These are phyloP conservation scores for Verticillium dahliae DNA, from an alignment of 2,329 filamentous ascomycete genomes.

Conservation along the genomic window DNA sequence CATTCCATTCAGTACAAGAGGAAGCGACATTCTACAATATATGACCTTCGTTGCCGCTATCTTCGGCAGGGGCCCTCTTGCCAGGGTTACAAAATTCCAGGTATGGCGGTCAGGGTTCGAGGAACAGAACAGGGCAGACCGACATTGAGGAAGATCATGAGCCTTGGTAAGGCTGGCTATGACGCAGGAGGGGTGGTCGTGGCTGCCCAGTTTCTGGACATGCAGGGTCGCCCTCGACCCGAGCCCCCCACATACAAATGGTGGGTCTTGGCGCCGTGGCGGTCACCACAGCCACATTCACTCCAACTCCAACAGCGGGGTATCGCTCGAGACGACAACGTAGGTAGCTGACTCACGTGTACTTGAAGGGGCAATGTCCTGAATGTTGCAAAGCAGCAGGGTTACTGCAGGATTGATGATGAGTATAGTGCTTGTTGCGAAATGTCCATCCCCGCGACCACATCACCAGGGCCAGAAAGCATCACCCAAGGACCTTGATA, in stretches of 20 bases:
- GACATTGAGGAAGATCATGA: not conserved
- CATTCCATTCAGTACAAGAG: not conserved
- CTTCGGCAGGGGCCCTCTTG: not conserved
- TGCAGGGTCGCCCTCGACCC: not conserved
- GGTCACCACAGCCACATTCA: not conserved
- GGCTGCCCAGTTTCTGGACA: slow-evolving; percentile 1
- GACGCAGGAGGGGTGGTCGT: slow-evolving; percentile 9
- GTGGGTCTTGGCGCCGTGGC: not conserved
- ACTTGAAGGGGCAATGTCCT: not conserved
- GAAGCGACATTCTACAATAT: not conserved
- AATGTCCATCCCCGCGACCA: not conserved
- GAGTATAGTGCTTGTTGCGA: not conserved
- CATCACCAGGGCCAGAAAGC: not conserved
- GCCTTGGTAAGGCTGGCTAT: not conserved
- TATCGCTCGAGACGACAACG: too few relatives aligned
- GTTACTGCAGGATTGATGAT: not conserved
- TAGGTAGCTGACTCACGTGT: too few relatives aligned
- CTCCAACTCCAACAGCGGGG: not conserved
- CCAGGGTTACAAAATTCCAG: not conserved
- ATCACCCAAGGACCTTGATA: not conserved
- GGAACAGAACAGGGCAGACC: not conserved
- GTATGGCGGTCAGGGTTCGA: not conserved
- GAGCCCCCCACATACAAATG: not conserved
- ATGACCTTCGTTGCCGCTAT: not conserved
- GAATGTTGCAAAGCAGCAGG: not conserved